These are phyloP conservation scores for Aschersonia sp. DNA, from an alignment of 2,329 filamentous ascomycete genomes.

Conservation along the genomic window DNA sequence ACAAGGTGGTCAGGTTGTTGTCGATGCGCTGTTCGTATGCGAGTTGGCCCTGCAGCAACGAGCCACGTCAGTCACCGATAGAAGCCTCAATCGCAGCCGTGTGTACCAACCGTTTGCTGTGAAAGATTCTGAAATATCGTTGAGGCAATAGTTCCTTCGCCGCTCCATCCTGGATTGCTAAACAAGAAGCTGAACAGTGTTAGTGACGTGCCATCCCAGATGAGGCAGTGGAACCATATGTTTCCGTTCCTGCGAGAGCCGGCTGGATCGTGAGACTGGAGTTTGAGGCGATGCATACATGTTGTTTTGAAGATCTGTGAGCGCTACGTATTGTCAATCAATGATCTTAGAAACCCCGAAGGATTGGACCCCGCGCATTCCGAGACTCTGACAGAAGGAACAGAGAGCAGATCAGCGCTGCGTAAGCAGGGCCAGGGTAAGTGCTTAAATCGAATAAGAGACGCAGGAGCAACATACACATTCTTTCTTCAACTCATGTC, in stretches of 20 bases:
- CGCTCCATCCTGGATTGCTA: constrained; percentile 41
- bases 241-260: too few species aligned
- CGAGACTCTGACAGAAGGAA: neutral
- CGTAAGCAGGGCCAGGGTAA: neutral
- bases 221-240: too few species aligned
- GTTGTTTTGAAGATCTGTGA: constrained; percentile 34
- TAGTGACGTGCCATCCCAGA: neutral
- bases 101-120: constrained; percentile 34
- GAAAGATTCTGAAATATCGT: constrained; percentile 43
- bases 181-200: constrained; percentile 34
- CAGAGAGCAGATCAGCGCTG: too few species aligned
- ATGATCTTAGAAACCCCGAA: constrained; percentile 14
- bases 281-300: constrained; percentile 19
- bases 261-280: too few species aligned
- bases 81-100: neutral
- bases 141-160: constrained; percentile 32
- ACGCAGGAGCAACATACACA: constrained; percentile 20
- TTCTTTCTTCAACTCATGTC: constrained; percentile 26
- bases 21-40: constrained; percentile 36
- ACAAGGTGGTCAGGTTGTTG: constrained; percentile 60
- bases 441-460: neutral
- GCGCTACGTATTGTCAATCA: constrained; percentile 18
- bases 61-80: neutral
- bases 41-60: constrained; percentile 23
- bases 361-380: neutral